phyloP scores from a whole-genome alignment of 1,139 yeast species.

The Ogataea hybrid region DNA sequence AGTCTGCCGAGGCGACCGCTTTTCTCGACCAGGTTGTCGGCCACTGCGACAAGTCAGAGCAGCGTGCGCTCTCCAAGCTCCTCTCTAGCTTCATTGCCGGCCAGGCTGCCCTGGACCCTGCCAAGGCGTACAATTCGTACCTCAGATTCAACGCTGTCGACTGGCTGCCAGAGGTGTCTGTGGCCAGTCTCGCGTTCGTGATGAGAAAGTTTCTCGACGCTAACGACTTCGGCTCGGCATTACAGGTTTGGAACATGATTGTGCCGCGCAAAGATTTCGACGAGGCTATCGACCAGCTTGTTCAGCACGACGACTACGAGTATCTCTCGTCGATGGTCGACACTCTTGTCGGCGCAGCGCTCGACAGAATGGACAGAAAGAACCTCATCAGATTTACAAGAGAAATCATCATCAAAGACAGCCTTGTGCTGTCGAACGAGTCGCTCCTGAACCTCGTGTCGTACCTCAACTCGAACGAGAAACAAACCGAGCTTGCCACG shows the following conservation, averaged over 20 bases:
- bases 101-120: constrained; percentile 23
- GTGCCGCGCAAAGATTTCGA: constrained; percentile 32
- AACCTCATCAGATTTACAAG: constrained; percentile 26
- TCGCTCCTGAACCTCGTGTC: constrained; percentile 23
- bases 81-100: constrained; percentile 29
- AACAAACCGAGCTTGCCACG: constrained; percentile 16
- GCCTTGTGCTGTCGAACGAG: constrained; percentile 23
- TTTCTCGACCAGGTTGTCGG: constrained; percentile 43
- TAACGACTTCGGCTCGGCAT: constrained; percentile 23
- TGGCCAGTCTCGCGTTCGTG: constrained; percentile 25
- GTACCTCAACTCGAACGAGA: constrained; percentile 21
- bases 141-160: constrained; percentile 27
- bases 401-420: constrained; percentile 28
- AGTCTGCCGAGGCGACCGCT: constrained; percentile 49
- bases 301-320: constrained; percentile 16
- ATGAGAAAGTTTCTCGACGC: constrained; percentile 23
- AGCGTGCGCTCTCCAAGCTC: constrained; percentile 19
- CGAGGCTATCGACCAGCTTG: constrained; percentile 11
- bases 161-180: constrained; percentile 33
- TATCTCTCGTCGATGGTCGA: constrained; percentile 20
- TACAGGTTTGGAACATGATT: constrained; percentile 30
- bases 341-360: constrained; percentile 15
- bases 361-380: constrained; percentile 21
- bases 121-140: constrained; percentile 23
- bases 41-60: constrained; percentile 18